Evolutionary conservation across 441 rosid species (phyloP), one percentile per base, ranked within the genome.

Genomic region (Adansonia grandidieri): DNA sequence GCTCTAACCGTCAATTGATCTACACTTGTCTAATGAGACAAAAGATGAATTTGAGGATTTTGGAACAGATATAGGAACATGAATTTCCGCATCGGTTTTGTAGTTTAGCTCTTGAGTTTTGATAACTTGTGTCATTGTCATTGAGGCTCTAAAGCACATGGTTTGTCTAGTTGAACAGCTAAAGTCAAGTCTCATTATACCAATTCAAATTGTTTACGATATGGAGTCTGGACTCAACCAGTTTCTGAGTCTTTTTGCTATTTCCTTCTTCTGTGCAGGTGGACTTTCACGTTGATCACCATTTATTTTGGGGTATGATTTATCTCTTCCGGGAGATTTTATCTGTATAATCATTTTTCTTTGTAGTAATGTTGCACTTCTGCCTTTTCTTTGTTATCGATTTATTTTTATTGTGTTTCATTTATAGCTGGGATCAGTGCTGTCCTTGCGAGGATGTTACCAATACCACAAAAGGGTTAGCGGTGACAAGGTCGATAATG

Each of bases 201-300:
- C 53, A 4, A 67, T 45, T 45, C 53, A 47, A 20, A 24, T 42
- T 65, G 40, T 4, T 60, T 20, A 22, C 0, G 8, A 17, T 20
- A 60, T 32, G 19, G 32, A 63, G 44, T 28, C 13, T 28, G 67
- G 67, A 32, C 44, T 28, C 1, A 13, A 24, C 68, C 19, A 32
- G 22, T 69, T 67, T 69, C 69, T 50, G 24, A 79, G 1, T 45
- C 20, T 32, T 78, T 64, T 57, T 2, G 77, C 76, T 9, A 61
- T 73, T 82, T 24, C 44, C 85, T 54, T 84, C 71, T 79, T 32
- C 66, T 82, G 82, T 61, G 72, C 91, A 96, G 99, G 88, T 94
- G 98, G 99, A 96, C 99, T 66, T 90, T 89, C 80, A 82, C 92
- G 17, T 80, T 89, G 63, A 86, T 92, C 77, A 91, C 93, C 72